These are phyloP conservation scores for Zasmidium angulare DNA, from an alignment of 2,329 filamentous ascomycete genomes.

Conservation along the genomic window DNA sequence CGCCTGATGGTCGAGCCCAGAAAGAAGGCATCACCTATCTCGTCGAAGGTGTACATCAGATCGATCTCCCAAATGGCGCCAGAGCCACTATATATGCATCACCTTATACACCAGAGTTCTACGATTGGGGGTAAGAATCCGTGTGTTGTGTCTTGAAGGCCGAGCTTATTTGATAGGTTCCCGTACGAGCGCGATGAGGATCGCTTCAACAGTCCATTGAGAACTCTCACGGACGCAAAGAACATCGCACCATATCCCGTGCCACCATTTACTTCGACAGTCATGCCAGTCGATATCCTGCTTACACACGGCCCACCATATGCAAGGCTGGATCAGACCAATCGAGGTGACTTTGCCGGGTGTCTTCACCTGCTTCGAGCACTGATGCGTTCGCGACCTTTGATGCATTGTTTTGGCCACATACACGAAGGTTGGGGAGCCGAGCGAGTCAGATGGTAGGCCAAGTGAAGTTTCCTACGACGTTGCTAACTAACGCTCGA, in stretches of 20 bases:
- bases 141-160: not conserved
- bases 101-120: conserved; percentile 56
- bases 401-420: conserved; percentile 59
- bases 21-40: conserved; percentile 52
- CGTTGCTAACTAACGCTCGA: not conserved
- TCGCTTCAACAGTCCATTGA: conserved; percentile 25
- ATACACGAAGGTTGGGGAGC: conserved; percentile 63
- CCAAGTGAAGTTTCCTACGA: not conserved
- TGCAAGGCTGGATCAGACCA: conserved; percentile 29
- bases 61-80: conserved; percentile 50
- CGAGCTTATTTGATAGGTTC: conserved; percentile 42
- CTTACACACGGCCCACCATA: conserved; percentile 43
- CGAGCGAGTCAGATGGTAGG: conserved; percentile 53
- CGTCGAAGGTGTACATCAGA: conserved; percentile 51
- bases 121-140: conserved; percentile 38
- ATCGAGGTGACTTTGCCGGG: conserved; percentile 36
- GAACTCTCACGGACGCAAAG: conserved; percentile 10
- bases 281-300: conserved; percentile 36
- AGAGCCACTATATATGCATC: conserved; percentile 53
- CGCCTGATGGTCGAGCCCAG: conserved; percentile 24
- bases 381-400: conserved; percentile 45
- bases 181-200: conserved; percentile 52
- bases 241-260: conserved; percentile 14
- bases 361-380: conserved; percentile 49
- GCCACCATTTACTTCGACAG: conserved; percentile 4